Conservation (phyloP, 1,139 yeast genomes). For the Blastobotrys buckinghamii region DNA sequence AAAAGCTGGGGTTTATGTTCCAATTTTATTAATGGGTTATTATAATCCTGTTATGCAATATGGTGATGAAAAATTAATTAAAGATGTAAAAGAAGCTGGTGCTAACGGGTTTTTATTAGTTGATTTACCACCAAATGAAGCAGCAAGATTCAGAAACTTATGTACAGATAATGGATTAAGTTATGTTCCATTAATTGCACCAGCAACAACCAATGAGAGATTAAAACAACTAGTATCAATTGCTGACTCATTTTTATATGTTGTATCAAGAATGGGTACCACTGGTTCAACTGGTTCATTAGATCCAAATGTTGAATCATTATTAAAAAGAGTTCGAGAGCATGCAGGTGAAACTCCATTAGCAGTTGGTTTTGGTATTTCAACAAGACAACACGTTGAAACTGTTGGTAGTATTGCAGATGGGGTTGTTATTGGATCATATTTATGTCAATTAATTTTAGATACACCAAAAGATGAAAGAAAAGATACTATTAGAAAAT, state of each 20-base stretch:
- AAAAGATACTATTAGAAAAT: conserved; percentile 56
- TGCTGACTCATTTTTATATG: conserved; percentile 93
- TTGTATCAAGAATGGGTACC: conserved; percentile 95
- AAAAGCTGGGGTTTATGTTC: conserved; percentile 74
- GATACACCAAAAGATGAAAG: conserved; percentile 54
- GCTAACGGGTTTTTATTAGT: conserved; percentile 93
- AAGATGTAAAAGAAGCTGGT: conserved; percentile 77
- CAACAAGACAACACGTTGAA: conserved; percentile 84
- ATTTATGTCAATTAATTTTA: conserved; percentile 64
- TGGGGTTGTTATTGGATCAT: conserved; percentile 95
- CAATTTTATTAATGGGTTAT: conserved; percentile 93
- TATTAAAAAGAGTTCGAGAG: conserved; percentile 70
- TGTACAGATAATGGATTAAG: conserved; percentile 68
- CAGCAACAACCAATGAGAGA: conserved; percentile 90
- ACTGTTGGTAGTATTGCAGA: conserved; percentile 72
- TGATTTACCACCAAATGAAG: conserved; percentile 98
- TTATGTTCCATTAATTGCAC: conserved; percentile 91
- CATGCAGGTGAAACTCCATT: conserved; percentile 70
- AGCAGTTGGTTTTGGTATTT: conserved; percentile 97
- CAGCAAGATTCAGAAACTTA: conserved; percentile 70
- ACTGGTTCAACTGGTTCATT: conserved; percentile 80
- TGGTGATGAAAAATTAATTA: conserved; percentile 79
- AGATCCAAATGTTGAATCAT: conserved; percentile 55
- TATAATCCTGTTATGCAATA: conserved; percentile 88
- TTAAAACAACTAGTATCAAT: conserved; percentile 69